These are phyloP conservation scores for Eucalyptus curtisii DNA, from an alignment of 345 rosid genomes.

Conservation along the genomic window DNA sequence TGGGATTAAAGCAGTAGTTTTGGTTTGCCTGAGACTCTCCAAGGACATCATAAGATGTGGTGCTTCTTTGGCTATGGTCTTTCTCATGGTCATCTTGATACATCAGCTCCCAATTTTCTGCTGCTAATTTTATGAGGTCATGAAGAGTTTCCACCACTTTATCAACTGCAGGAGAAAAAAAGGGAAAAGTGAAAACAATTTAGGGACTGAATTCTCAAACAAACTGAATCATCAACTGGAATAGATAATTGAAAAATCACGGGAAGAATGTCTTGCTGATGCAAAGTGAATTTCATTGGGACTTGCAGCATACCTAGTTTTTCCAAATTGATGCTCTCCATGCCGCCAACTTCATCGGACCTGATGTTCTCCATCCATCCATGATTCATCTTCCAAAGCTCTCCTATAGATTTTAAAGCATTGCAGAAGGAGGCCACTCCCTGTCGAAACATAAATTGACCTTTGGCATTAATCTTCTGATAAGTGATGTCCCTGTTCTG, in stretches of 20 bases:
- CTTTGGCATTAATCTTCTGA: background rate
- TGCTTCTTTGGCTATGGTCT: background rate
- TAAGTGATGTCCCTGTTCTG: background rate
- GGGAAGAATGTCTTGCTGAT: background rate
- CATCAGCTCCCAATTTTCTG: background rate
- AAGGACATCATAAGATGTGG: background rate
- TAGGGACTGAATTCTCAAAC: background rate
- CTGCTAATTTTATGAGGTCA: constrained; percentile 26
- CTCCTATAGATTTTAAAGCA: background rate
- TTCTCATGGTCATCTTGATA: constrained; percentile 6
- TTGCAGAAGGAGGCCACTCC: background rate
- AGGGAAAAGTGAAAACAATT: background rate
- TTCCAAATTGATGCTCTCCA: background rate
- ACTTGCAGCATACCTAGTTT: background rate
- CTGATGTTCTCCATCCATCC: background rate
- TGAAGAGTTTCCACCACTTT: constrained; percentile 35
- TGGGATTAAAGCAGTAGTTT: background rate
- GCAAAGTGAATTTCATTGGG: background rate
- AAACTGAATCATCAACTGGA: background rate
- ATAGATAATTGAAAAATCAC: background rate
- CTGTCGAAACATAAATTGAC: background rate
- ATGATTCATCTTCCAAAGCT: background rate
- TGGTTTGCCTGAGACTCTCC: background rate
- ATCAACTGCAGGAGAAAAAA: constrained; percentile 24
- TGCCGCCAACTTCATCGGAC: background rate